phyloP scores from a whole-genome alignment of 2,329 filamentous ascomycete genomes.

The Claviceps sp. region DNA sequence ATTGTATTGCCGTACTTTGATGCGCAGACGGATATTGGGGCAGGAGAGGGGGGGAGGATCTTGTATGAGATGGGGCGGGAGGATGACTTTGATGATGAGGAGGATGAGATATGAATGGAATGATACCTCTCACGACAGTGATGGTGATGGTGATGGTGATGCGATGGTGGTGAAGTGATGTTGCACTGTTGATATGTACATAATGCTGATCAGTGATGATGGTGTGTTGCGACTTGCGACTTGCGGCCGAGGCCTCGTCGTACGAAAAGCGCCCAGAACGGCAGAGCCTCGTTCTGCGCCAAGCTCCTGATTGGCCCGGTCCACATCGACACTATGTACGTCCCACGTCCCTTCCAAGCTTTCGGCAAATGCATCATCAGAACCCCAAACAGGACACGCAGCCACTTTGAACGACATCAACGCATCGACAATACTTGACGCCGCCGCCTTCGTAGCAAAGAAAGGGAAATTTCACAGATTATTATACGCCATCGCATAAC shows the following conservation, averaged over 20 bases:
- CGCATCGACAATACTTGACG: background rate
- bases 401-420: background rate
- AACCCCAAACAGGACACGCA: background rate
- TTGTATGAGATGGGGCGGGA: conserved; percentile 94
- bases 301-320: conserved; percentile 9
- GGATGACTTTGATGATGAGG: conserved; percentile 93
- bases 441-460: background rate
- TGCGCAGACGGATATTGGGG: conserved; percentile 68
- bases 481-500: background rate
- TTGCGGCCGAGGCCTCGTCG: background rate
- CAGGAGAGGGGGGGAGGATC: conserved; percentile 81
- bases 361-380: background rate
- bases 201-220: background rate
- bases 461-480: background rate
- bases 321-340: background rate
- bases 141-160: background rate
- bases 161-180: background rate
- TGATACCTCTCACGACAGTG: background rate
- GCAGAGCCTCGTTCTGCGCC: background rate
- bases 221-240: too few species aligned
- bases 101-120: conserved; percentile 72
- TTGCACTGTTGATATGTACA: too few species aligned
- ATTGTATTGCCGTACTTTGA: conserved; percentile 94
- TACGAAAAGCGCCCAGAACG: too few species aligned
- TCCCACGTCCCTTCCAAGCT: background rate